Evolutionary conservation across 2,329 filamentous ascomycete species (phyloP).

Genomic region (Cladosporium sp.): DNA sequence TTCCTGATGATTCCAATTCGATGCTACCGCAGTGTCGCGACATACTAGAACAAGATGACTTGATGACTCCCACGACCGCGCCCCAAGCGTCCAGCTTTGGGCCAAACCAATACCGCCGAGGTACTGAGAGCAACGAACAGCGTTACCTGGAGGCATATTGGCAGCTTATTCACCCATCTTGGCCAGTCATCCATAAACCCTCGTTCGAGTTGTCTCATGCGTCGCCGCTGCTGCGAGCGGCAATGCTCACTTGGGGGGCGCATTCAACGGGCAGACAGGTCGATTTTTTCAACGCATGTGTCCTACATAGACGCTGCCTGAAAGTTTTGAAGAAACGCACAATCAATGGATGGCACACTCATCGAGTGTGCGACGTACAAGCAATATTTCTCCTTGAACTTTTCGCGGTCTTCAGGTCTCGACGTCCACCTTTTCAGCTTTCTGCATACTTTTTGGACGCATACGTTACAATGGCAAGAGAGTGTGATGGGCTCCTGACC

Average conservation of each 20-base stretch:
- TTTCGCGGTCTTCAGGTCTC: slow-evolving; percentile 36
- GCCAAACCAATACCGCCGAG: not conserved
- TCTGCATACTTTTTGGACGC: slow-evolving; percentile 34
- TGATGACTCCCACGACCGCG: slow-evolving; percentile 10
- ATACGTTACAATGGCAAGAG: slow-evolving; percentile 33
- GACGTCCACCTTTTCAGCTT: slow-evolving; percentile 32
- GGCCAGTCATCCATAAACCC: slow-evolving; percentile 39
- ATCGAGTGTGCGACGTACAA: slow-evolving; percentile 36
- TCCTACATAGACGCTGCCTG: slow-evolving; percentile 36
- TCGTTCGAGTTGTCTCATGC: slow-evolving; percentile 30
- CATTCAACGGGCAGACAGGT: slow-evolving; percentile 33
- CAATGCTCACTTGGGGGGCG: slow-evolving; percentile 40
- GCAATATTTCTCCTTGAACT: slow-evolving; percentile 39
- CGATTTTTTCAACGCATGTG: slow-evolving; percentile 31
- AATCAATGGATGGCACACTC: slow-evolving; percentile 18
- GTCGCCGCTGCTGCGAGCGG: slow-evolving; percentile 40
- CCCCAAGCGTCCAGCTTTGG: not conserved
- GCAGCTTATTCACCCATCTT: slow-evolving; percentile 39
- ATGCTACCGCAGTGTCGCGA: slow-evolving; percentile 15
- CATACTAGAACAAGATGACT: slow-evolving; percentile 15
- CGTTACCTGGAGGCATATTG: slow-evolving; percentile 41
- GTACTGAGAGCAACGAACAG: slow-evolving; percentile 21
- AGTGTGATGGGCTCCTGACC: slow-evolving; percentile 16
- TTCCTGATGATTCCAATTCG: no score
- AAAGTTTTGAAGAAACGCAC: slow-evolving; percentile 33